Evolutionary conservation across 768 basidiomycete species (phyloP).

Genomic region (Cubamyces lactineus): DNA sequence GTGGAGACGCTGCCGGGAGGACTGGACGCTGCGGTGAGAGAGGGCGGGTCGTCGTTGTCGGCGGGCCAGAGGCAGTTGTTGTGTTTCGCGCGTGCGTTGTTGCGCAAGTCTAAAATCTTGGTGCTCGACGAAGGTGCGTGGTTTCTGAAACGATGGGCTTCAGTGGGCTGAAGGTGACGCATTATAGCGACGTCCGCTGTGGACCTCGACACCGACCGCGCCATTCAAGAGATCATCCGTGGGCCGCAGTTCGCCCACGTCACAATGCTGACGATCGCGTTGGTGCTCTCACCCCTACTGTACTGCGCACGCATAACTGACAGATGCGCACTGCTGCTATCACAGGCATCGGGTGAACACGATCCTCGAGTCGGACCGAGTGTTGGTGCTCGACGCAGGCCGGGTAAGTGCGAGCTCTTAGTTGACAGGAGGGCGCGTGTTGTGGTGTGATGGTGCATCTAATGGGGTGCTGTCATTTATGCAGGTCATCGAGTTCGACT

Average conservation of each 20-base stretch:
- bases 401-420: conserved; percentile 42
- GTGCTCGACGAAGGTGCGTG: conserved; percentile 87
- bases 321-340: not conserved
- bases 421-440: not conserved
- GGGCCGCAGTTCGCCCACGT: conserved; percentile 77
- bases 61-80: conserved; percentile 86
- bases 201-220: conserved; percentile 86
- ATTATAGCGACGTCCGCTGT: conserved; percentile 85
- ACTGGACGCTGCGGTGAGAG: conserved; percentile 73
- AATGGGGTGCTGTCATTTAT: conserved; percentile 5
- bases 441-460: conserved; percentile 14
- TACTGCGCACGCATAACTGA: not conserved
- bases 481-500: conserved; percentile 79
- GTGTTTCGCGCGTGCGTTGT: conserved; percentile 84
- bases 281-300: conserved; percentile 35
- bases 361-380: conserved; percentile 78
- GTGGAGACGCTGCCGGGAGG: conserved; percentile 65
- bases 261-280: conserved; percentile 89
- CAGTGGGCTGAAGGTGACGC: too few species aligned
- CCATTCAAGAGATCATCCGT: conserved; percentile 85
- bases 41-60: conserved; percentile 82
- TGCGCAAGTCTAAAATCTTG: conserved; percentile 85
- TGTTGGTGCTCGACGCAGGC: conserved; percentile 85
- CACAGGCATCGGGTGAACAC: conserved; percentile 79
- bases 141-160: not conserved